phyloP scores from a whole-genome alignment of 2,329 filamentous ascomycete genomes.

The Epichloe typhina region DNA sequence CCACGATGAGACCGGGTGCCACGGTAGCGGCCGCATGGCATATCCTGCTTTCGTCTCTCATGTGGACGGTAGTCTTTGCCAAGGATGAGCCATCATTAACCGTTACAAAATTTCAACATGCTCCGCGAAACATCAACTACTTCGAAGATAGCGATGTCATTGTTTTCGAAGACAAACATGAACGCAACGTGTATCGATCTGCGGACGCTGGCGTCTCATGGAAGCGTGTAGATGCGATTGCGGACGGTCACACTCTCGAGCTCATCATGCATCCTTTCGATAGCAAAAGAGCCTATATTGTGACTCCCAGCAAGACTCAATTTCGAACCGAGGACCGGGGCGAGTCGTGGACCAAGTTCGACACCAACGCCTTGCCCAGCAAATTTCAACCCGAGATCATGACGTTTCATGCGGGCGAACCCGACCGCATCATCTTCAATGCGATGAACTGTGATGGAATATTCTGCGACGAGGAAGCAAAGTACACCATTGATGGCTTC shows the following conservation, averaged over 20 bases:
- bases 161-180: slow-evolving; percentile 55
- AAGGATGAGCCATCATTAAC: slow-evolving; percentile 56
- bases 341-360: slow-evolving; percentile 66
- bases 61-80: slow-evolving; percentile 29
- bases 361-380: slow-evolving; percentile 44
- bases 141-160: slow-evolving; percentile 82
- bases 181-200: slow-evolving; percentile 61
- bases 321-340: slow-evolving; percentile 77
- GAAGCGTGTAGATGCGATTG: slow-evolving; percentile 51
- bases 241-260: slow-evolving; percentile 46
- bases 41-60: slow-evolving; percentile 37
- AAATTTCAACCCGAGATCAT: slow-evolving; percentile 40
- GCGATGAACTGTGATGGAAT: slow-evolving; percentile 53
- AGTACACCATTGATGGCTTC: slow-evolving; percentile 83
- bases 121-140: slow-evolving; percentile 64
- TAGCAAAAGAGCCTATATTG: slow-evolving; percentile 62
- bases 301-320: slow-evolving; percentile 57
- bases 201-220: slow-evolving; percentile 69
- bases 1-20: slow-evolving; percentile 42
- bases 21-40: slow-evolving; percentile 33
- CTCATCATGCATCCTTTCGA: slow-evolving; percentile 71
- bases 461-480: slow-evolving; percentile 48
- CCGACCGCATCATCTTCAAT: slow-evolving; percentile 76
- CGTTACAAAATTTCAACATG: slow-evolving; percentile 50
- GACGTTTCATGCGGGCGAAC: slow-evolving; percentile 71